A percentile compares a stretch with the other conserved stretches of the same genome.
These are phyloP conservation scores for Suhomyces terraborum DNA, from an alignment of 1,139 yeast genomes.

Conservation along the genomic window DNA sequence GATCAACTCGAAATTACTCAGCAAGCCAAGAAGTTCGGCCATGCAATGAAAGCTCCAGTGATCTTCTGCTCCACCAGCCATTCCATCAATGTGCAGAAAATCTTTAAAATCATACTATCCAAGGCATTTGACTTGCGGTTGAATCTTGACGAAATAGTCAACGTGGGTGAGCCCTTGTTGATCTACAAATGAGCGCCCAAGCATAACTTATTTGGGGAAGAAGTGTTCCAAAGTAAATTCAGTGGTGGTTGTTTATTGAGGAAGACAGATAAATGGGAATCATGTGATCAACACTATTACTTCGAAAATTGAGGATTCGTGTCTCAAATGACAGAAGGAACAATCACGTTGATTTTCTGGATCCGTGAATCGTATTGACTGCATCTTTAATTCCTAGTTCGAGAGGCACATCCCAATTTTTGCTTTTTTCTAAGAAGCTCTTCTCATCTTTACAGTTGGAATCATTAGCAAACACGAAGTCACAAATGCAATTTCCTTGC, in stretches of 20 bases:
- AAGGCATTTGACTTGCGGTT: conserved; percentile 89
- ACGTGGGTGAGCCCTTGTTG: conserved; percentile 86
- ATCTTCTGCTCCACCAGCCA: conserved; percentile 92
- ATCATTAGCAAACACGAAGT: too few relatives aligned
- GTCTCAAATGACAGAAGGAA: too few relatives aligned
- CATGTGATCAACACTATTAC: background rate
- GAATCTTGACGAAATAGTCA: conserved; percentile 79
- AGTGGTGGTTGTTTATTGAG: background rate
- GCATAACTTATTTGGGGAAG: too few relatives aligned
- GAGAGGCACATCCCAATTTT: too few relatives aligned
- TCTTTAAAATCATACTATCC: conserved; percentile 86
- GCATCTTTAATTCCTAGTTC: too few relatives aligned
- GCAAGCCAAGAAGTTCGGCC: conserved; percentile 84
- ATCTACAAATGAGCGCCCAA: conserved; percentile 51
- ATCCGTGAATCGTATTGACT: background rate
- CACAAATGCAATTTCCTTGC: too few relatives aligned
- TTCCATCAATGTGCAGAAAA: conserved; percentile 91
- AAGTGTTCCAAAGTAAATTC: background rate
- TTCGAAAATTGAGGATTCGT: too few relatives aligned
- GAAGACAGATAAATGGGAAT: background rate
- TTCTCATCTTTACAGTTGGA: too few relatives aligned
- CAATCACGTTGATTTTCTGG: background rate
- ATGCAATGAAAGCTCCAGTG: conserved; percentile 88
- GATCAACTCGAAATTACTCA: conserved; percentile 86
- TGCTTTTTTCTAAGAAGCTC: too few relatives aligned